Evolutionary conservation across 2,329 filamentous ascomycete genomes (phyloP).

Genomic region (Aspergillus floridensis): DNA sequence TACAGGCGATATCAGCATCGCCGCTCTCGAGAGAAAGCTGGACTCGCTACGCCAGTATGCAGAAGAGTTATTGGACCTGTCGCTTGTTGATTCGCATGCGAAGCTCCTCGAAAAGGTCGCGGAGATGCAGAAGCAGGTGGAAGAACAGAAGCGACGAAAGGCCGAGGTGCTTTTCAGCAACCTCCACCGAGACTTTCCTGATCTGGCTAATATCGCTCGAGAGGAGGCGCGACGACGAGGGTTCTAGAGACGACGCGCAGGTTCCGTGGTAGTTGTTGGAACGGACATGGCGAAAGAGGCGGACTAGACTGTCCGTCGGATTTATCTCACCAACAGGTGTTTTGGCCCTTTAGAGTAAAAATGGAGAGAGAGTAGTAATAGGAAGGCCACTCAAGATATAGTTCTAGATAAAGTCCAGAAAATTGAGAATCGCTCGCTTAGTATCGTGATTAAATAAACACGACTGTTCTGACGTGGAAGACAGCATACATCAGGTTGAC

Average conservation of each 20-base stretch:
- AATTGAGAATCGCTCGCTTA: no score
- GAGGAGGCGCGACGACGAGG: conserved; percentile 21
- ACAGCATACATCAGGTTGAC: not conserved
- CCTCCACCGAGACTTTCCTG: conserved; percentile 20
- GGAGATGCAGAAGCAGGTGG: conserved; percentile 19
- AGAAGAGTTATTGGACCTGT: conserved; percentile 24
- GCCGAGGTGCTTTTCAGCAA: conserved; percentile 16
- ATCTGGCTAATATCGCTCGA: conserved; percentile 17
- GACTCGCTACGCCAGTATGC: conserved; percentile 23
- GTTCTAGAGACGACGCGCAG: conserved; percentile 1
- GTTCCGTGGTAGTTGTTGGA: not conserved
- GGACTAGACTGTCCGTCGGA: not conserved
- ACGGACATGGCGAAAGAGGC: not conserved
- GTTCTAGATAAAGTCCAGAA: no score
- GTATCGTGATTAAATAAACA: not conserved
- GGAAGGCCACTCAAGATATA: no score
- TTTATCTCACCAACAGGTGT: not conserved
- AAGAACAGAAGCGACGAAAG: conserved; percentile 16
- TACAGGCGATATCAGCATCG: conserved; percentile 13
- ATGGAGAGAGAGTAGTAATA: no score
- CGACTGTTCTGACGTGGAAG: not conserved
- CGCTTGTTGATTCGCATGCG: conserved; percentile 24
- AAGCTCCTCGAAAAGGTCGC: conserved; percentile 22
- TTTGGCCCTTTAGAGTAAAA: no score
- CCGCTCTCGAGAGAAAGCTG: conserved; percentile 20